Evolutionary conservation across 441 rosid species (phyloP).

Genomic region (Jatropha podagrica): DNA sequence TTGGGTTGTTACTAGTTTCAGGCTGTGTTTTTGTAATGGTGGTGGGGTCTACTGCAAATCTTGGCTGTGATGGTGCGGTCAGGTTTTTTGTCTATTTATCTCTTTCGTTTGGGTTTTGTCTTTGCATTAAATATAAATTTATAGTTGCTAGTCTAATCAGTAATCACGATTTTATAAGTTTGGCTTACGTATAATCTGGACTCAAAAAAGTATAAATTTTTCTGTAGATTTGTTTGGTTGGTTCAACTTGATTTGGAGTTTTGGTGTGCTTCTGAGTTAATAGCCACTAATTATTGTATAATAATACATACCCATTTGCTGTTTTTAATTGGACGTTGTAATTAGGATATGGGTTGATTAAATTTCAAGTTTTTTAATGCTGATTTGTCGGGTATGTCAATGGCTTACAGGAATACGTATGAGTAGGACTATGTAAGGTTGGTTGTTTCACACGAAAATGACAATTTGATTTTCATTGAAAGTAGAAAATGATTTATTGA

Average conservation of each 20-base stretch:
- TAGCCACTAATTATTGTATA: conserved; percentile 18
- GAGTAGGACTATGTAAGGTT: conserved; percentile 5
- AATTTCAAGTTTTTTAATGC: not conserved
- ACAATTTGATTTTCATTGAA: conserved; percentile 27
- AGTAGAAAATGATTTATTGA: conserved; percentile 13
- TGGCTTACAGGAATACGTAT: conserved; percentile 4
- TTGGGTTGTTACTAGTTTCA: conserved; percentile 19
- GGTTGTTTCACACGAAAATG: conserved; percentile 31
- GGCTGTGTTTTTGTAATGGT: conserved; percentile 17
- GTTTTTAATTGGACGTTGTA: conserved; percentile 9
- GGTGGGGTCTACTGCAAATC: conserved; percentile 39
- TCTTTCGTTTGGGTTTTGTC: conserved; percentile 3
- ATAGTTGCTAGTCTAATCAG: conserved; percentile 19
- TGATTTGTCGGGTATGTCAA: not conserved
- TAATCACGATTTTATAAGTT: conserved; percentile 24
- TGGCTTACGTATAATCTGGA: conserved; percentile 11
- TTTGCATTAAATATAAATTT: conserved; percentile 6
- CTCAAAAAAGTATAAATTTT: not conserved
- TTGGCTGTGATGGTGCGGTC: conserved; percentile 20
- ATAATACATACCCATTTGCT: conserved; percentile 20
- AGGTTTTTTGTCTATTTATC: conserved; percentile 7
- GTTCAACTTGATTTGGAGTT: conserved; percentile 7
- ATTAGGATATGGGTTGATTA: conserved; percentile 15
- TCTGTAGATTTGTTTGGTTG: conserved; percentile 16
- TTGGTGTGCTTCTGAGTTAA: not conserved